A percentile compares a stretch with the other conserved stretches of the same genome.
Evolutionary conservation across 768 basidiomycete species (phyloP).

Genomic region (Lactifluus subvellereus): DNA sequence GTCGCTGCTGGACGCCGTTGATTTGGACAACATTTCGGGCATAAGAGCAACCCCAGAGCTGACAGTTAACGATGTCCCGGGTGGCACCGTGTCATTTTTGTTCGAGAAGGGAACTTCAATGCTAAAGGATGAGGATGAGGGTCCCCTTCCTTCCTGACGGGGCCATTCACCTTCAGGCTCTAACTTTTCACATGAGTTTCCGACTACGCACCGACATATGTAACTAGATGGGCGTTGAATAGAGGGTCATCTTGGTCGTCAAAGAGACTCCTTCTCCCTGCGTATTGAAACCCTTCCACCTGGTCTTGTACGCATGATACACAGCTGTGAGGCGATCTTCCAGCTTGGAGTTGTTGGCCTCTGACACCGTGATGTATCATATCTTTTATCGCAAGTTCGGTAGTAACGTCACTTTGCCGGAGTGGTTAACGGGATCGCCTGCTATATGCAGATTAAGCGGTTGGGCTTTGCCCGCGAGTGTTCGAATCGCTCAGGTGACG

Average conservation of each 20-base stretch:
- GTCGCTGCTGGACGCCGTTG: slow-evolving; percentile 39
- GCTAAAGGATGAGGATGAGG: slow-evolving; percentile 56
- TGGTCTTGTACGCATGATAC: background rate
- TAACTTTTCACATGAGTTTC: background rate
- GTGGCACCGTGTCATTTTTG: slow-evolving; percentile 69
- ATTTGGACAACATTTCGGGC: slow-evolving; percentile 44
- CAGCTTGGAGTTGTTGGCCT: background rate
- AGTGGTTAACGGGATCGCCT: slow-evolving; percentile 75
- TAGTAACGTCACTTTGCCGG: slow-evolving; percentile 72
- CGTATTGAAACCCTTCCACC: background rate
- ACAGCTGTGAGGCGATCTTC: background rate
- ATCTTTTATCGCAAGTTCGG: background rate
- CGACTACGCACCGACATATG: background rate
- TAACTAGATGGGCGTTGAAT: background rate
- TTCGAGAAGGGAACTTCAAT: slow-evolving; percentile 84
- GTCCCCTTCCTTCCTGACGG: background rate
- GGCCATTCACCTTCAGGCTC: background rate
- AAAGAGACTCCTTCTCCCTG: background rate
- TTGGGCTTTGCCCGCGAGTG: slow-evolving; percentile 33
- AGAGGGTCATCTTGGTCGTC: background rate
- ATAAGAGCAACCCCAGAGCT: slow-evolving; percentile 30
- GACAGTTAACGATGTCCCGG: slow-evolving; percentile 45
- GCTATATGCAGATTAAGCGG: slow-evolving; percentile 32
- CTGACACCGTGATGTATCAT: background rate
- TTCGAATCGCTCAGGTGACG: slow-evolving; percentile 33